phyloP scores from a whole-genome alignment of 2,329 filamentous ascomycete genomes.

The Pseudogymnoascus sp. region DNA sequence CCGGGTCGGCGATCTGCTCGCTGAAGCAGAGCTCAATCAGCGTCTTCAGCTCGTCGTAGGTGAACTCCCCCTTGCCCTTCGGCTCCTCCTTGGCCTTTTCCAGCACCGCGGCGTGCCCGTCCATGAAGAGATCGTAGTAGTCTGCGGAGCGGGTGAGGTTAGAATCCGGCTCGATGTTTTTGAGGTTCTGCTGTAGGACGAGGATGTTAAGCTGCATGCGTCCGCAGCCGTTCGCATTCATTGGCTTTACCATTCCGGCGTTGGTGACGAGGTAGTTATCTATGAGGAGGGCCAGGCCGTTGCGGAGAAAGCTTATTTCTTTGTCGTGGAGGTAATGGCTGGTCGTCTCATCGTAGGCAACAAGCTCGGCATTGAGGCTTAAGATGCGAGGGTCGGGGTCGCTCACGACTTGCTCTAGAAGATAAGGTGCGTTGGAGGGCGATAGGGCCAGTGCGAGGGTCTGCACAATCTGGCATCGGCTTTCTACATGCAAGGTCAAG shows the following conservation, averaged over 20 bases:
- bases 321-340: constrained; percentile 62
- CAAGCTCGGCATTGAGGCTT: constrained; percentile 73
- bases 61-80: constrained; percentile 38
- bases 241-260: constrained; percentile 62
- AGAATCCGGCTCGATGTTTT: constrained; percentile 74
- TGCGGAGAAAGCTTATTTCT: constrained; percentile 70
- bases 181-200: constrained; percentile 92
- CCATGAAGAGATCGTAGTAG: constrained; percentile 63
- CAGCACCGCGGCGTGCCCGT: constrained; percentile 59
- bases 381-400: constrained; percentile 76
- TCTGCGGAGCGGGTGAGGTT: constrained; percentile 55
- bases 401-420: constrained; percentile 63
- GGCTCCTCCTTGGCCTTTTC: constrained; percentile 50
- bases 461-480: constrained; percentile 77
- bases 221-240: constrained; percentile 79
- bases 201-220: constrained; percentile 90
- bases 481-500: constrained; percentile 80
- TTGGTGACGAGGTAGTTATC: constrained; percentile 72
- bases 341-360: constrained; percentile 80
- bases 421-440: constrained; percentile 53
- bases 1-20: constrained; percentile 57
- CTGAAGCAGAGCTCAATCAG: constrained; percentile 62
- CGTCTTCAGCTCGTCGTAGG: constrained; percentile 59
- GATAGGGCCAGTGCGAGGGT: constrained; percentile 62
- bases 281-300: constrained; percentile 68